Evolutionary conservation across 2,329 filamentous ascomycete species (phyloP).

Genomic region (Akanthomyces uredinophilus): DNA sequence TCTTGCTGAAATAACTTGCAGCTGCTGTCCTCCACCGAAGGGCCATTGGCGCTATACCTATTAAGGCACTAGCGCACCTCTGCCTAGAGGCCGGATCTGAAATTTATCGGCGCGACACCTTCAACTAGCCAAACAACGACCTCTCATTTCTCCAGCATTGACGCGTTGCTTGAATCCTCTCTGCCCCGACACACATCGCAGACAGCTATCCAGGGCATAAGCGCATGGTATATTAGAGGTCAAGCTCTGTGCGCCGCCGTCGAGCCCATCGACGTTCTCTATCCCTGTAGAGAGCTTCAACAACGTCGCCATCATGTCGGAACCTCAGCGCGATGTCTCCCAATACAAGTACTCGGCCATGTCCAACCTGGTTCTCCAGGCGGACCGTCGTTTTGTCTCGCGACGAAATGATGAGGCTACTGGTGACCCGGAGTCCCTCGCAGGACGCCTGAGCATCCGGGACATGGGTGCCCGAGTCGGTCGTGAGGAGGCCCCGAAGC

Average conservation of each 20-base stretch:
- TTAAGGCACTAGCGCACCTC: conserved; percentile 11
- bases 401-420: conserved; percentile 91
- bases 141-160: conserved; percentile 6
- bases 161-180: conserved; percentile 4
- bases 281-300: conserved; percentile 2
- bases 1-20: background rate
- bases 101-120: conserved; percentile 31
- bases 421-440: conserved; percentile 94
- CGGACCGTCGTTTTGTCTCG: conserved; percentile 91
- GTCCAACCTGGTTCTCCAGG: conserved; percentile 99
- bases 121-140: conserved; percentile 16
- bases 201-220: background rate
- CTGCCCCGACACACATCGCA: background rate
- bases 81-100: conserved; percentile 23
- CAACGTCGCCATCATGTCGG: conserved; percentile 58
- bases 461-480: conserved; percentile 89
- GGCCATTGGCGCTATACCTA: conserved; percentile 15
- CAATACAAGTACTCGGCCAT: conserved; percentile 99
- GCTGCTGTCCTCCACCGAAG: background rate
- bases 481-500: conserved; percentile 73
- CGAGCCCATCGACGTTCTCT: conserved; percentile 15
- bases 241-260: conserved; percentile 14
- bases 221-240: conserved; percentile 14
- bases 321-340: conserved; percentile 75
- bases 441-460: conserved; percentile 84